A percentile compares a stretch with the other conserved stretches of the same genome.
These are phyloP conservation scores for Candida parachauliodes DNA, from an alignment of 805 yeast species.

Conservation along the genomic window DNA sequence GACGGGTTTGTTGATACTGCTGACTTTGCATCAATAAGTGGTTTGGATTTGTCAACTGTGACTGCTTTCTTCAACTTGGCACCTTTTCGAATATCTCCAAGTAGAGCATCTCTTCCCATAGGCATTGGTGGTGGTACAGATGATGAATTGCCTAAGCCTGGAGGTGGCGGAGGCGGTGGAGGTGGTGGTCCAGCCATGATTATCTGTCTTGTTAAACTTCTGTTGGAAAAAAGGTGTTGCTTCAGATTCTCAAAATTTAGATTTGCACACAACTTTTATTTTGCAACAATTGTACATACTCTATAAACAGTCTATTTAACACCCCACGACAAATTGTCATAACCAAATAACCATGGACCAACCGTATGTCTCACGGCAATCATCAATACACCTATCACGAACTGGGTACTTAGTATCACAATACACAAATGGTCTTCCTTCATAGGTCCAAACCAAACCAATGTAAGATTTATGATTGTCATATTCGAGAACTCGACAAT, in stretches of 20 bases:
- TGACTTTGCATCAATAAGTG: slow-evolving; percentile 47
- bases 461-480: slow-evolving; percentile 78
- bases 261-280: background rate
- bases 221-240: slow-evolving; percentile 7
- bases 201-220: background rate
- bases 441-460: slow-evolving; percentile 88
- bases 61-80: slow-evolving; percentile 38
- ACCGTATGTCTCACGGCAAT: slow-evolving; percentile 73
- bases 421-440: slow-evolving; percentile 76
- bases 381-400: slow-evolving; percentile 61
- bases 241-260: too few relatives aligned
- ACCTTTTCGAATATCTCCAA: slow-evolving; percentile 78
- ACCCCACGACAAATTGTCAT: slow-evolving; percentile 64
- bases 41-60: slow-evolving; percentile 49
- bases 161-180: slow-evolving; percentile 31
- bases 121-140: slow-evolving; percentile 21
- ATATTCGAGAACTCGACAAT: slow-evolving; percentile 63
- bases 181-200: slow-evolving; percentile 15
- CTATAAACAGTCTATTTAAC: slow-evolving; percentile 23
- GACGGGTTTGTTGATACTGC: slow-evolving; percentile 32
- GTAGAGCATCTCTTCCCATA: slow-evolving; percentile 45
- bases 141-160: slow-evolving; percentile 17
- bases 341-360: slow-evolving; percentile 84
- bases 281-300: too few relatives aligned
- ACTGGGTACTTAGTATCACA: slow-evolving; percentile 58